Percentiles rank a stretch among this genome's conserved stretches.
These are phyloP conservation scores for Tilletia setariae DNA, from an alignment of 1,284 basidiomycete genomes.

Conservation along the genomic window DNA sequence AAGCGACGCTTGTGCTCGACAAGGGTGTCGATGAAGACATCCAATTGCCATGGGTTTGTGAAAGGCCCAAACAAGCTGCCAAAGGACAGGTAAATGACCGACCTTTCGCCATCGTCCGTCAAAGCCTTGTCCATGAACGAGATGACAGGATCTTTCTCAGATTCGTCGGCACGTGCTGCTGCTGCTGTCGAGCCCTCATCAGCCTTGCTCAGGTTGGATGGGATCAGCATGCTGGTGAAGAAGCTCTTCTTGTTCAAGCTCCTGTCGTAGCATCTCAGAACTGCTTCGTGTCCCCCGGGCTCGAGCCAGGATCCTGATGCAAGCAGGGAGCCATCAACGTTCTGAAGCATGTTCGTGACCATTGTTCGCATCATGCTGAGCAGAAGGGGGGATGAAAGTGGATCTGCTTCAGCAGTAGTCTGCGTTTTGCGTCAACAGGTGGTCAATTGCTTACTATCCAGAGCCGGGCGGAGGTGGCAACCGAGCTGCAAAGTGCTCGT, in stretches of 20 bases:
- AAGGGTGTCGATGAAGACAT: conserved; percentile 1
- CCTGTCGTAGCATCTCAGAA: neutral
- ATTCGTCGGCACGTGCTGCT: no score
- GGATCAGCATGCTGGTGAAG: neutral
- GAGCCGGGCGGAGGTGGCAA: neutral
- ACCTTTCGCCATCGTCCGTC: neutral
- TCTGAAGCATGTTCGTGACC: neutral
- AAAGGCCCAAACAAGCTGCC: neutral
- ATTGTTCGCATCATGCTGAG: neutral
- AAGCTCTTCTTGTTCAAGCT: neutral
- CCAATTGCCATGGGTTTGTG: neutral
- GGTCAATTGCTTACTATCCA: neutral
- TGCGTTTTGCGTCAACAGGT: no score
- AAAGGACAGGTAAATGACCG: neutral
- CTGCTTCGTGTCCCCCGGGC: neutral
- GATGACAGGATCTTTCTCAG: neutral
- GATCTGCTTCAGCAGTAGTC: no score
- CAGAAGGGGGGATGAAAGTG: neutral
- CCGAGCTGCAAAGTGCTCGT: neutral
- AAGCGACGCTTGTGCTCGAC: neutral
- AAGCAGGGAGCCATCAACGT: neutral
- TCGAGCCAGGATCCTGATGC: neutral
- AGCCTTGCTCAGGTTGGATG: neutral
- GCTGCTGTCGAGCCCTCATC: no score
- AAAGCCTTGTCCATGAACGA: neutral